Percentiles rank a stretch among this genome's conserved stretches.
These are phyloP conservation scores for Aspergillus sp. DNA, from an alignment of 2,329 filamentous ascomycete genomes.

Conservation along the genomic window DNA sequence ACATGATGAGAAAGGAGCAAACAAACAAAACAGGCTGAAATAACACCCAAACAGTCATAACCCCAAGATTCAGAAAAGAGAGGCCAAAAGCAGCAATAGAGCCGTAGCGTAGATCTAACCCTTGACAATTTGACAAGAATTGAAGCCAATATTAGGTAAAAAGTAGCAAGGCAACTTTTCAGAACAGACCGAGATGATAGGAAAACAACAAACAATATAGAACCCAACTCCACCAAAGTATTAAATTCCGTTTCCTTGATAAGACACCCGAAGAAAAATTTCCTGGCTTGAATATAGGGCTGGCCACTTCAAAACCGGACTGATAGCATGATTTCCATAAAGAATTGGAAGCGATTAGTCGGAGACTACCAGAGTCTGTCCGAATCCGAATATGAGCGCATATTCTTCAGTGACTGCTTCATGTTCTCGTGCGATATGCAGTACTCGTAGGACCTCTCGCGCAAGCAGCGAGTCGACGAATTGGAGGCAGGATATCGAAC, in stretches of 20 bases:
- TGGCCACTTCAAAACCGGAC: neutral
- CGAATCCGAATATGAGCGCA: constrained; percentile 1
- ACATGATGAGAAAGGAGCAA: neutral
- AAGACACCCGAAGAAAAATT: constrained; percentile 1
- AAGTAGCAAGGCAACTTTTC: constrained; percentile 1
- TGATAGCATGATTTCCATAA: neutral
- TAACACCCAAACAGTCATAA: neutral
- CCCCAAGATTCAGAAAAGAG: neutral
- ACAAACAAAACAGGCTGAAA: neutral
- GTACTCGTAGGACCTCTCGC: neutral
- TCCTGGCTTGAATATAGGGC: neutral
- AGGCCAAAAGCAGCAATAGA: neutral
- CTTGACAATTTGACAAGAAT: neutral
- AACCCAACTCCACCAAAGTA: constrained; percentile 10
- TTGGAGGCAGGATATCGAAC: neutral
- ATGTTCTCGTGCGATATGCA: neutral
- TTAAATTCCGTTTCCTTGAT: constrained; percentile 2
- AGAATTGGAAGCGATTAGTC: neutral
- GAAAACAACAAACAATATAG: neutral
- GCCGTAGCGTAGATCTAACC: neutral
- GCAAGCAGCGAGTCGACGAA: neutral
- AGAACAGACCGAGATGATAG: neutral
- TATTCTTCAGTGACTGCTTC: neutral
- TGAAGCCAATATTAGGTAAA: neutral
- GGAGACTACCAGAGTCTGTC: constrained; percentile 14